Base-by-base conservation (phyloP, 352 stramenopile genomes). In the Pythium myriotylum region DNA sequence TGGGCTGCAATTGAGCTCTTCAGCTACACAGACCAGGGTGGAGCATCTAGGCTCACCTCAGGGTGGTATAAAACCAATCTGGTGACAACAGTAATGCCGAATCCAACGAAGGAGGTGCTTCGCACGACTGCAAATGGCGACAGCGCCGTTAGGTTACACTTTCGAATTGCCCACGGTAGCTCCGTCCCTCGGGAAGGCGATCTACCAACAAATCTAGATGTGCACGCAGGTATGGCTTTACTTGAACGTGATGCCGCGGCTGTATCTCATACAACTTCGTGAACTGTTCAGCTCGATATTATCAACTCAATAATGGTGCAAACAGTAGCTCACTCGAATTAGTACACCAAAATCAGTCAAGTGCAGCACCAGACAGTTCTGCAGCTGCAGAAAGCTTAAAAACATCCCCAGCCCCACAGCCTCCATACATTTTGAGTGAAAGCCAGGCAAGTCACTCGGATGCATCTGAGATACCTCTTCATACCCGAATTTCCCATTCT, bases 1-100 rank as follows among this genome's bases (percentile, higher is more conserved):
- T 79, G 72, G 72, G 67, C 60, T 0, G 65, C 46, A 14, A 1
- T 79, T 14, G 40, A 76, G 19, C 33, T 79, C 0, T 79, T 79
- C 27, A 12, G 23, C 33, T 10, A 27, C 13, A n/a, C 10, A 7
- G 3, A 55, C 32, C 27, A 17, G n/a, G 4, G 42, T 51, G 5
- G 53, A 57, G 2, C 37, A 49, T 35, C n/a, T 20, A 35, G 29
- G 13, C 41, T 70, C 23, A 48, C 43, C 20, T 55, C 50, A 29
- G 68, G 65, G 2, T 64, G 56, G 45, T 53, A 68, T 17, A 74
- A 76, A 43, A 8, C 72, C 3, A 62, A 41, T 8, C 19, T 79
- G 4, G 17, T 23, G 2, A 20, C 43, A 2, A 63, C 68, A 20
- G 54, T 68, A 9, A 67, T 77, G 61, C 72, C 72, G 1, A 57